phyloP scores from a whole-genome alignment of 139 green algal species.

The Pycnococcus provasolii region DNA sequence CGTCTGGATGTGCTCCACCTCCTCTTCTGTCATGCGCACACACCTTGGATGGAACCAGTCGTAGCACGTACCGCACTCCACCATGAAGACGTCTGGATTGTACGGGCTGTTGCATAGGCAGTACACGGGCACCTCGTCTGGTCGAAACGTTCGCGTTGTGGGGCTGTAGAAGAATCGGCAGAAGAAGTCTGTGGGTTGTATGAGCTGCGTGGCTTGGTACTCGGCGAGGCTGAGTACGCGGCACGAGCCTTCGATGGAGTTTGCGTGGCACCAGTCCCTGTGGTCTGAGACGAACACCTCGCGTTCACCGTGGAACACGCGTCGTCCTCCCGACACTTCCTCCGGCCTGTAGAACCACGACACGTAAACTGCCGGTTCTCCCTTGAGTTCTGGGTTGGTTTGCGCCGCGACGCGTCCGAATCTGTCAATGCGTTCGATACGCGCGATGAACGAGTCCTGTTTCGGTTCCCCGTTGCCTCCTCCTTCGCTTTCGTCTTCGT shows the following conservation, averaged over 20 bases:
- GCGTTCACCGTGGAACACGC: slow-evolving; percentile 57
- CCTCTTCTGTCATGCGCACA: slow-evolving; percentile 19
- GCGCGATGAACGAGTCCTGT: too few species aligned
- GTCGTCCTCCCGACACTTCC: slow-evolving; percentile 53
- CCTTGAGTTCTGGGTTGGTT: neutral
- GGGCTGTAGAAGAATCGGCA: slow-evolving; percentile 58
- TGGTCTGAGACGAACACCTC: slow-evolving; percentile 68
- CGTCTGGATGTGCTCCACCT: slow-evolving; percentile 21
- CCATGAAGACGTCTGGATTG: slow-evolving; percentile 75
- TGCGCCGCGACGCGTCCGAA: slow-evolving; percentile 1
- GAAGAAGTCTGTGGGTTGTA: slow-evolving; percentile 53
- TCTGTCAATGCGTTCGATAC: neutral
- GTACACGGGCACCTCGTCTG: slow-evolving; percentile 65
- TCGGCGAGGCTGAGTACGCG: slow-evolving; percentile 46
- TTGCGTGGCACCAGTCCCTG: slow-evolving; percentile 36
- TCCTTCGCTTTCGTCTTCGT: too few species aligned
- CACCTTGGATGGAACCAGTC: slow-evolving; percentile 58
- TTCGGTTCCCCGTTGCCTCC: too few species aligned
- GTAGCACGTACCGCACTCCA: slow-evolving; percentile 54
- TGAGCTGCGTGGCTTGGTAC: slow-evolving; percentile 42
- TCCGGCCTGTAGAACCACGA: slow-evolving; percentile 74
- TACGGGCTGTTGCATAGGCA: slow-evolving; percentile 72
- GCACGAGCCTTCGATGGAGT: slow-evolving; percentile 45
- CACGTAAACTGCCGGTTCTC: slow-evolving; percentile 29
- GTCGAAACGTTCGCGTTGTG: slow-evolving; percentile 32